Conservation (phyloP, 129 eudicot species). For the Arctium minus region DNA sequence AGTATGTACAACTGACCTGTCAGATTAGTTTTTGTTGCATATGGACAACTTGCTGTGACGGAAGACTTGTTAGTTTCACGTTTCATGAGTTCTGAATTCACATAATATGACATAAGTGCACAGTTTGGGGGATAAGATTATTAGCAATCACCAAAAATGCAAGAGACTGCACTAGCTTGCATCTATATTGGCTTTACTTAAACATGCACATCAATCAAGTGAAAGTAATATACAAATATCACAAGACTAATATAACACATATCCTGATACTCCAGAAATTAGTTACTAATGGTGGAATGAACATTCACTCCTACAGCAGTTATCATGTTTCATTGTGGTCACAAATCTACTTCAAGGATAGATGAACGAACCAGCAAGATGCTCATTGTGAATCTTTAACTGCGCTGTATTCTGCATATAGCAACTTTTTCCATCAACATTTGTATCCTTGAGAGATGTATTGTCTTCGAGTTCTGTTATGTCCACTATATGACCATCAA, state of each 20-base stretch:
- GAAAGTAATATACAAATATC: not conserved
- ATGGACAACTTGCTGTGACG: not conserved
- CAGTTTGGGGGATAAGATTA: not conserved
- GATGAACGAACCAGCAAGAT: constrained; percentile 36
- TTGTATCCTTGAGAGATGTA: constrained; percentile 13
- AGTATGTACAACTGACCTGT: not conserved
- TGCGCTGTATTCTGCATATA: constrained; percentile 18
- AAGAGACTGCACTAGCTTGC: not conserved
- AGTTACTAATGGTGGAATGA: not conserved
- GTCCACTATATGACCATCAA: constrained; percentile 77
- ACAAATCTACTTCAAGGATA: not conserved
- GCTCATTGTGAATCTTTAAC: constrained; percentile 23
- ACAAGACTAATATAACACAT: not conserved
- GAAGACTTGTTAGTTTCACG: constrained; percentile 8
- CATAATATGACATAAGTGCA: not conserved
- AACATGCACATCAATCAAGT: not conserved
- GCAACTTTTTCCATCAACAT: constrained; percentile 19
- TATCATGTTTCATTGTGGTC: constrained; percentile 16
- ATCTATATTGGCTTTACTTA: not conserved
- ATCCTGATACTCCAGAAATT: no score
- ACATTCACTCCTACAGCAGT: not conserved
- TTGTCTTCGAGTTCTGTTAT: constrained; percentile 48
- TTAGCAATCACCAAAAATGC: constrained; percentile 7
- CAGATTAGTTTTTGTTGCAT: not conserved
- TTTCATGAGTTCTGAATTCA: constrained; percentile 17